Evolutionary conservation across 768 basidiomycete genomes (phyloP), one percentile per base, ranked within the genome.

Genomic region (Trametopsis cervina): DNA sequence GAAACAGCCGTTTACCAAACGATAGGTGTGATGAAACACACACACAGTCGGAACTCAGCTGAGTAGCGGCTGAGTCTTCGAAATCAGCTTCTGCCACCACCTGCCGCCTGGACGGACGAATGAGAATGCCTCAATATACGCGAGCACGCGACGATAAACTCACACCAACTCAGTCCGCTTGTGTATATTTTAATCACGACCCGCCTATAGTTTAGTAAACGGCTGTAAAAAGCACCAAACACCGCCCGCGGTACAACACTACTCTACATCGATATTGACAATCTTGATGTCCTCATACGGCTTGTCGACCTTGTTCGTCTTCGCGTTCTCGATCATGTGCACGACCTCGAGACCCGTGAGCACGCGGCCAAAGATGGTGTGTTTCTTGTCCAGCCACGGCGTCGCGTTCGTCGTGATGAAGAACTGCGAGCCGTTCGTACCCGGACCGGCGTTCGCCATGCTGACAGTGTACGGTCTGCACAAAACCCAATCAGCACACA

Each of bases 381-480:
- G 85, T 57, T 89, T 91, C 65, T 80, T 85, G 66, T 96, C 91
- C 53, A 95, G 69, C 91, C 91, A 95, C 5, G 92, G 89, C 6
- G 89, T 90, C 5, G 93, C 85, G 2, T 84, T 93, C 4, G 93
- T 96, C 6, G 94, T 97, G 63, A 98, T 91, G 71, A 97, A 99
- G 73, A 97, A 99, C 61, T 99, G 95, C 1, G 89, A 93, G 0
- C 93, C 95, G 62, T 97, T 97, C 27, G 94, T 96, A 39, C 68
- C 69, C 5, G 89, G 83, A 3, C 93, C 94, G 4, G 88, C 89
- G 59, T 94, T 93, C 6, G 91, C 91, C 93, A 96, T 95, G 60
- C 89, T 92, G 47, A 97, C 75, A 3, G 89, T 95, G 62, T 97
- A 98, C 0, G 96, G 95, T 46, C 90, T 92, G 52, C 18, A n/a